These are phyloP conservation scores for Pinus tabuliformis DNA, from an alignment of 75 land plant genomes.

Conservation along the genomic window DNA sequence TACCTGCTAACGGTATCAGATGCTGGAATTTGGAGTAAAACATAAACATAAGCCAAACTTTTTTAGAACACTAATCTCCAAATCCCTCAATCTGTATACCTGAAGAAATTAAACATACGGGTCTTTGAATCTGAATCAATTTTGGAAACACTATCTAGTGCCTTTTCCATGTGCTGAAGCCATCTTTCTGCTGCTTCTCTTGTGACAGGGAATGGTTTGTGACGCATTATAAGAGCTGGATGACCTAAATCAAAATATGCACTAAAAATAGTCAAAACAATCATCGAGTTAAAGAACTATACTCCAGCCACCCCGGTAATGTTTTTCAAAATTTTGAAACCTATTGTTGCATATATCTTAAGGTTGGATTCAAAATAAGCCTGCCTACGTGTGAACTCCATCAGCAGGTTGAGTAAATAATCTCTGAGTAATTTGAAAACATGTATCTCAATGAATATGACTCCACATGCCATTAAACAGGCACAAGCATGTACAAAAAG, in stretches of 20 bases:
- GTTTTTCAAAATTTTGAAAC: background rate
- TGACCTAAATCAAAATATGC: conserved; percentile 43
- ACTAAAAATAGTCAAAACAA: background rate
- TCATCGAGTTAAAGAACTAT: background rate
- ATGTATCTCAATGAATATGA: background rate
- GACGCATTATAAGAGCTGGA: conserved; percentile 94
- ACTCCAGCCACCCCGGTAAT: background rate
- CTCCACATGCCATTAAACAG: background rate
- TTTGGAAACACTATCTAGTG: conserved; percentile 53
- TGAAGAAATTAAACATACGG: conserved; percentile 89
- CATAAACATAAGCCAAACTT: background rate
- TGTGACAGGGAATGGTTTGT: conserved; percentile 83
- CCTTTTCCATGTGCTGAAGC: conserved; percentile 88
- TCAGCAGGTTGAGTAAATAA: background rate
- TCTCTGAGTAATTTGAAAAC: background rate
- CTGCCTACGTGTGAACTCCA: background rate
- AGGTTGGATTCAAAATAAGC: background rate
- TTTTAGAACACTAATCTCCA: background rate
- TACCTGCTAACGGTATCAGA: background rate
- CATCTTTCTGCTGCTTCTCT: conserved; percentile 88
- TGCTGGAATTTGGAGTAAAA: background rate
- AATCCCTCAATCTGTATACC: conserved; percentile 25
- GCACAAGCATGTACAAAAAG: background rate
- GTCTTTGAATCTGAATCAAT: conserved; percentile 82
- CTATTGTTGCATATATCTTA: background rate